Conservation (phyloP, 2,329 filamentous ascomycete species). For the Aspergillus spinulosporus region DNA sequence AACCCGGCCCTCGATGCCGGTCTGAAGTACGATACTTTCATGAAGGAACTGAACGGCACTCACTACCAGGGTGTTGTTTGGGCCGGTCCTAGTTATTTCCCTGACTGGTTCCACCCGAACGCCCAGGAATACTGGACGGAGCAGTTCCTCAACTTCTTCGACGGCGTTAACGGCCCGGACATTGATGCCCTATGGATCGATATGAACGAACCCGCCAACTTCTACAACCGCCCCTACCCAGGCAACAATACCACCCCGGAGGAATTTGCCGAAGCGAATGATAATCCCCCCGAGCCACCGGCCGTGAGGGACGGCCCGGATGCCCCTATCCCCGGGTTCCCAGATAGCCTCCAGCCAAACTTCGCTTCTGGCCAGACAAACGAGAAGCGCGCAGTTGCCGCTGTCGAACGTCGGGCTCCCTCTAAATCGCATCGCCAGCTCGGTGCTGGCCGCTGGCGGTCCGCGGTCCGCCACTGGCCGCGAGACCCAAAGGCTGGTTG, state of each 20-base stretch:
- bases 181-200: conserved; percentile 79
- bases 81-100: conserved; percentile 71
- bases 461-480: not conserved
- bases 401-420: not conserved
- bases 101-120: conserved; percentile 74
- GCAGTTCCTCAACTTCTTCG: conserved; percentile 67
- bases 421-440: not conserved
- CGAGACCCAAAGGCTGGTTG: not conserved
- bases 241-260: conserved; percentile 46
- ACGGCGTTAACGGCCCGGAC: conserved; percentile 63
- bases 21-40: conserved; percentile 55
- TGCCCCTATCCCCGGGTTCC: conserved; percentile 67
- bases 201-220: conserved; percentile 60
- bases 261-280: conserved; percentile 49
- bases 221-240: conserved; percentile 54
- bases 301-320: conserved; percentile 61
- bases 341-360: conserved; percentile 64
- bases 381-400: conserved; percentile 3
- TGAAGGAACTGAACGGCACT: conserved; percentile 55
- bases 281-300: conserved; percentile 60
- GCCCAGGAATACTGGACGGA: conserved; percentile 68
- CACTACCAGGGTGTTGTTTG: conserved; percentile 68
- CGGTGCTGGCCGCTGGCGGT: conserved; percentile 3
- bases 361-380: conserved; percentile 14
- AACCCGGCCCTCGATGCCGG: conserved; percentile 64